These are phyloP conservation scores for Nicotiana sylvestris DNA, from an alignment of 257 asterid genomes.

Conservation along the genomic window DNA sequence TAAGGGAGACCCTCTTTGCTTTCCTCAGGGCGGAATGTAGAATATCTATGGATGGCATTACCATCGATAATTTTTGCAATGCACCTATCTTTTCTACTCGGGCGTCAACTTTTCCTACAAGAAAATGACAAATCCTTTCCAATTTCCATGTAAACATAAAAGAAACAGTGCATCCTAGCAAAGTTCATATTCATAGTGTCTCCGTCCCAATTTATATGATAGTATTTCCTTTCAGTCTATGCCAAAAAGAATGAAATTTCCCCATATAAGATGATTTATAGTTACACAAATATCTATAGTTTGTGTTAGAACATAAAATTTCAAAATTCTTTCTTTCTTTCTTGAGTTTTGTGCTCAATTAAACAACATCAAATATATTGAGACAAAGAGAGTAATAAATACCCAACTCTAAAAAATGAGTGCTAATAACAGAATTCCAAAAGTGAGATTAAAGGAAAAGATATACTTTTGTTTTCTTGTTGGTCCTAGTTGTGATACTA, in stretches of 20 bases:
- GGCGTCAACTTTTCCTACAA: slow-evolving; percentile 40
- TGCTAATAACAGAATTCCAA: neutral
- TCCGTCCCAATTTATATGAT: no score
- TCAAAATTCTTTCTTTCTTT: no score
- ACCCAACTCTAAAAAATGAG: neutral
- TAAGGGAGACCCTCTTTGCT: slow-evolving; percentile 77
- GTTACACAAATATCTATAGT: no score
- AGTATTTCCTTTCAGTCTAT: no score
- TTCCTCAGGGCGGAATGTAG: slow-evolving; percentile 71
- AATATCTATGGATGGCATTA: slow-evolving; percentile 83
- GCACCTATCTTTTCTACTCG: slow-evolving; percentile 71
- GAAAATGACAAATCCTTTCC: slow-evolving; percentile 9
- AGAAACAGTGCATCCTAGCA: neutral
- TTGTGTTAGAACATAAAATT: no score
- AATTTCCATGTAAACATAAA: neutral
- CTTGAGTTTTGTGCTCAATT: no score
- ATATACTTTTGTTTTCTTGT: slow-evolving; percentile 14
- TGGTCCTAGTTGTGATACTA: slow-evolving; percentile 40
- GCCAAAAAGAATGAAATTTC: no score
- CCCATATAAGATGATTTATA: no score
- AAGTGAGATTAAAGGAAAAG: neutral
- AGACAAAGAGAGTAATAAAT: neutral
- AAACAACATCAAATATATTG: no score
- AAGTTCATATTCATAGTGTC: neutral
- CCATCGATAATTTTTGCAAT: slow-evolving; percentile 96